Conservation (phyloP, 1,284 basidiomycete species). For the Abortiporus biennis region DNA sequence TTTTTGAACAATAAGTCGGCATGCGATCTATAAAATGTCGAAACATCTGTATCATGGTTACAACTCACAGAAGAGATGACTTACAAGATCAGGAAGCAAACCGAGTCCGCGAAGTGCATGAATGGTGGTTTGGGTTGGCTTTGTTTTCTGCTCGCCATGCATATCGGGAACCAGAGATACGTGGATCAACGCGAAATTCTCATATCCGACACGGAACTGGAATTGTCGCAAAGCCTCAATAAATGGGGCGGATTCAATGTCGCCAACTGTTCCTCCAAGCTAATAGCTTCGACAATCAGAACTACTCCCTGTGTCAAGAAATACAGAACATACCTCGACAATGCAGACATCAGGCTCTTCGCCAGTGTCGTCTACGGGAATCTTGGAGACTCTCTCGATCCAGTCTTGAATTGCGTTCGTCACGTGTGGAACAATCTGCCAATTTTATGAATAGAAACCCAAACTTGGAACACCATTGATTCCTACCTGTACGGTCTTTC, state of each 20-base stretch:
- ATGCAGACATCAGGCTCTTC: conserved; percentile 97
- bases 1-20: conserved; percentile 69
- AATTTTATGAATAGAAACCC: conserved; percentile 5
- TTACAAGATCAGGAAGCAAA: conserved; percentile 86
- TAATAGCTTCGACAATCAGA: conserved; percentile 24
- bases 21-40: conserved; percentile 68
- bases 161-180: conserved; percentile 98
- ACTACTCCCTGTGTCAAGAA: not conserved
- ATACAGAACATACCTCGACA: conserved; percentile 62
- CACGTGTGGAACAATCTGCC: conserved; percentile 94
- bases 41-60: not conserved
- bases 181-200: conserved; percentile 97
- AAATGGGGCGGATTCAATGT: conserved; percentile 96
- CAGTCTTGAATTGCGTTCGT: conserved; percentile 98
- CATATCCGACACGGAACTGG: conserved; percentile 96
- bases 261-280: conserved; percentile 95
- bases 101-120: conserved; percentile 93
- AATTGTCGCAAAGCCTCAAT: conserved; percentile 99
- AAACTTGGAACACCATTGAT: not conserved
- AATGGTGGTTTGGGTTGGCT: conserved; percentile 97
- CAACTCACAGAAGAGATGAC: conserved; percentile 22
- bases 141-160: conserved; percentile 99
- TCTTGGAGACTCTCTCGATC: conserved; percentile 92
- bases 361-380: conserved; percentile 92
- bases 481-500: conserved; percentile 89